Conservation (phyloP, 352 stramenopile genomes). For the Pythium oligandrum region DNA sequence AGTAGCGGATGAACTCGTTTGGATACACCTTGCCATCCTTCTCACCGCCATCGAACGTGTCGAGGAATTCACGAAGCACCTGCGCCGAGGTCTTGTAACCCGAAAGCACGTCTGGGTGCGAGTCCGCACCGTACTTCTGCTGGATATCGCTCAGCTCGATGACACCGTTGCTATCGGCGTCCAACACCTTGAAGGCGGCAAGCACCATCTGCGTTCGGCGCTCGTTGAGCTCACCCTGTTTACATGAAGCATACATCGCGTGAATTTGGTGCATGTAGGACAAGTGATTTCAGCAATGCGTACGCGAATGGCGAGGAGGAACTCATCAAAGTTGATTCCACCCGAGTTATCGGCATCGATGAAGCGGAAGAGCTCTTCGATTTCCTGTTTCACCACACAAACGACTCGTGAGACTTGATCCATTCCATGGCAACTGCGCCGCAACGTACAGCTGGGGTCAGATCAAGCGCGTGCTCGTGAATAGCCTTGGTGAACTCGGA, state of each 20-base stretch:
- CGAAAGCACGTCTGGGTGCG: slow-evolving; percentile 83
- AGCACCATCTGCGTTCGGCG: slow-evolving; percentile 69
- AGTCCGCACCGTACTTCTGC: slow-evolving; percentile 67
- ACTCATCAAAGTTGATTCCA: slow-evolving; percentile 82
- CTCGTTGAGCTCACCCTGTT: slow-evolving; percentile 60
- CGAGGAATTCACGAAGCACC: slow-evolving; percentile 78
- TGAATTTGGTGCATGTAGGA: no score
- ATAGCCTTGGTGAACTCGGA: slow-evolving; percentile 80
- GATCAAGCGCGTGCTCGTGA: slow-evolving; percentile 51
- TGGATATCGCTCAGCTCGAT: slow-evolving; percentile 79
- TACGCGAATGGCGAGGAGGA: slow-evolving; percentile 65
- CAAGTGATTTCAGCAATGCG: neutral
- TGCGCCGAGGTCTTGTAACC: slow-evolving; percentile 67
- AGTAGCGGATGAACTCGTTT: slow-evolving; percentile 88
- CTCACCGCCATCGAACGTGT: slow-evolving; percentile 84
- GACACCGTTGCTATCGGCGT: slow-evolving; percentile 64
- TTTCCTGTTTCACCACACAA: slow-evolving; percentile 26
- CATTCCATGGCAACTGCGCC: neutral
- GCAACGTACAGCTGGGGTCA: slow-evolving; percentile 33
- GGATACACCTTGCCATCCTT: slow-evolving; percentile 84
- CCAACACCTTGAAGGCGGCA: slow-evolving; percentile 73
- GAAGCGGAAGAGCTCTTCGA: slow-evolving; percentile 73
- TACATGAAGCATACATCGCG: neutral
- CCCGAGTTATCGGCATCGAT: slow-evolving; percentile 82
- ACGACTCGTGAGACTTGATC: neutral